Evolutionary conservation across 352 stramenopile genomes (phyloP).

Genomic region (Nothophytophthora sp.): DNA sequence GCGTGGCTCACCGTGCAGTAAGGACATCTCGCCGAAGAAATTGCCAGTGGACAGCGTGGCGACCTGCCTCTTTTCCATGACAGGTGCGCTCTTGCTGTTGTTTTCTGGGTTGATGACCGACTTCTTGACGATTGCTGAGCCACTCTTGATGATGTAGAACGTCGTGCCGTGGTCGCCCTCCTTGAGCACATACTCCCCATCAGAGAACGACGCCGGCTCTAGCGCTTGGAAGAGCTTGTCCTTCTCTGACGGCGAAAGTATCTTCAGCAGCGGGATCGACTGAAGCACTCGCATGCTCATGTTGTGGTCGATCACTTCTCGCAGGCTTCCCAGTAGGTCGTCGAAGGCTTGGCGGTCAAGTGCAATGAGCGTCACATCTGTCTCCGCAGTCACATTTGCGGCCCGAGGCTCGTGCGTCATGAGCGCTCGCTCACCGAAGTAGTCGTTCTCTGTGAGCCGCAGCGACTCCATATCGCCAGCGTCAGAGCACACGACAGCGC

Average conservation of each 20-base stretch:
- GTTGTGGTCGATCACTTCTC: conserved; percentile 92
- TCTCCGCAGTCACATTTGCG: conserved; percentile 87
- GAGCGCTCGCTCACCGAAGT: conserved; percentile 94
- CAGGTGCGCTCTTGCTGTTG: conserved; percentile 8
- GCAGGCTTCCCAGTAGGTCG: conserved; percentile 89
- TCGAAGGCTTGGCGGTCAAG: conserved; percentile 95
- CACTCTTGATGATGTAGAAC: conserved; percentile 86
- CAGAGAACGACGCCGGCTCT: conserved; percentile 44
- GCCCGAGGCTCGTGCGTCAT: conserved; percentile 88
- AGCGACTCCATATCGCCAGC: conserved; percentile 45
- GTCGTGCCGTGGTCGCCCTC: conserved; percentile 71
- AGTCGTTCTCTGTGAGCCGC: conserved; percentile 71
- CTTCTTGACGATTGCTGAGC: conserved; percentile 57
- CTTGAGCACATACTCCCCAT: conserved; percentile 60
- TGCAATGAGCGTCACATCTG: conserved; percentile 69
- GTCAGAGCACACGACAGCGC: conserved; percentile 62
- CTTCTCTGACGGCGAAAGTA: conserved; percentile 57
- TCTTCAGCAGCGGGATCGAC: conserved; percentile 71
- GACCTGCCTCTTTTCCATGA: conserved; percentile 37
- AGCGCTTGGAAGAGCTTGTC: conserved; percentile 67
- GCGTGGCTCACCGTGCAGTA: conserved; percentile 57
- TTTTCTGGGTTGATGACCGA: conserved; percentile 31
- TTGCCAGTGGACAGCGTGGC: conserved; percentile 57
- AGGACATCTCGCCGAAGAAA: conserved; percentile 77
- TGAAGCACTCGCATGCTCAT: conserved; percentile 80